Percentiles rank a stretch among this genome's conserved stretches.
Evolutionary conservation across 176 grass and related monocot species (phyloP).

Genomic region (Aegilops sharonensis): DNA sequence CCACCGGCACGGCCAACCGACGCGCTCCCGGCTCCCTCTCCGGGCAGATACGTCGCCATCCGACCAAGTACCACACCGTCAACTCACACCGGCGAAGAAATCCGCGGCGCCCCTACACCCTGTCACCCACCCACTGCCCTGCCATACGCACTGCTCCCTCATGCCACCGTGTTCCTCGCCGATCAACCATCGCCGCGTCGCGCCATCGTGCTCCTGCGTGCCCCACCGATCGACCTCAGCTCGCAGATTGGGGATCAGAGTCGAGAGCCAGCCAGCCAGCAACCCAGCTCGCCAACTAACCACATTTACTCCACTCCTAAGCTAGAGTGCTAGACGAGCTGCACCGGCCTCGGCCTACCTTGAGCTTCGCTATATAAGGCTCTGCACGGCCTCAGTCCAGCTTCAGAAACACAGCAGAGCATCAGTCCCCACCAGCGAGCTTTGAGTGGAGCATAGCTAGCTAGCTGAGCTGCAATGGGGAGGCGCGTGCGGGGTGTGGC

Average conservation of each 20-base stretch:
- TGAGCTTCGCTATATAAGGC: constrained; percentile 10
- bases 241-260: neutral
- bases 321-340: neutral
- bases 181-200: neutral
- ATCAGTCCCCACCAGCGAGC: neutral
- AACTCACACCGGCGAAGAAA: constrained; percentile 17
- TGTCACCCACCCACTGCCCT: neutral
- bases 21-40: neutral
- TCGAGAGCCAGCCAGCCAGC: neutral
- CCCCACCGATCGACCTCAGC: neutral
- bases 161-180: neutral
- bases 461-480: neutral
- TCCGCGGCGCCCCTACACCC: neutral
- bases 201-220: neutral
- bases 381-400: neutral
- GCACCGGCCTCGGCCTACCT: neutral
- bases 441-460: neutral
- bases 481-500: neutral
- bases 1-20: neutral
- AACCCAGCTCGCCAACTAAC: neutral
- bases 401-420: neutral
- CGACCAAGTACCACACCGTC: neutral
- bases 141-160: neutral
- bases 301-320: neutral
- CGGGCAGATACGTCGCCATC: constrained; percentile 11